phyloP scores from a whole-genome alignment of 2,329 filamentous ascomycete species.

The Tolypocladium tropicale region DNA sequence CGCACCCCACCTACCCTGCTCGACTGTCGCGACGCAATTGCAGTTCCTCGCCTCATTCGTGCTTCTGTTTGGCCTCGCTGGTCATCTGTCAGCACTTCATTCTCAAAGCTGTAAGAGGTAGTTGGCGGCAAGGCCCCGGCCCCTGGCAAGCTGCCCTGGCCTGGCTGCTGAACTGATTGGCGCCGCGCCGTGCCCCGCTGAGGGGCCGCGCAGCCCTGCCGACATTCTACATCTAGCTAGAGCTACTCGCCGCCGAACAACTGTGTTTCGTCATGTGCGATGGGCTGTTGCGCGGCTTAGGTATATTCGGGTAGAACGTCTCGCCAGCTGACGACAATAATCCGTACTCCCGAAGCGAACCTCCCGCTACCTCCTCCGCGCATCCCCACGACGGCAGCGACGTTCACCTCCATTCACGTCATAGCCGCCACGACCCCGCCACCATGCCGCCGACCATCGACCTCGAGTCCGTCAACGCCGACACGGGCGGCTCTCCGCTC shows the following conservation, averaged over 20 bases:
- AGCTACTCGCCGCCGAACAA: not conserved
- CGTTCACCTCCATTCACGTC: not conserved
- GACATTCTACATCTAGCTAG: not conserved
- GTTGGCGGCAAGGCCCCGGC: too few relatives aligned
- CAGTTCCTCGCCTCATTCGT: too few relatives aligned
- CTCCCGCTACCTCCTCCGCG: not conserved
- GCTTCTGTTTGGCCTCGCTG: too few relatives aligned
- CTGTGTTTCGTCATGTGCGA: not conserved
- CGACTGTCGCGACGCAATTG: too few relatives aligned
- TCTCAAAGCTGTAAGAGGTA: too few relatives aligned
- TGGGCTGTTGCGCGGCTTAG: not conserved
- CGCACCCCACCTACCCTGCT: too few relatives aligned
- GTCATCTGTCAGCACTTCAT: too few relatives aligned
- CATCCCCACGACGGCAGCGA: not conserved
- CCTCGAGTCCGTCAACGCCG: not conserved
- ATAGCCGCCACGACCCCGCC: not conserved
- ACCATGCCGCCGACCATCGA: not conserved
- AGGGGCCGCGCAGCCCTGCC: not conserved
- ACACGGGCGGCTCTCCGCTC: not conserved
- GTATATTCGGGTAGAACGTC: not conserved
- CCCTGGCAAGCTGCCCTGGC: too few relatives aligned
- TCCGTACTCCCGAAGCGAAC: not conserved
- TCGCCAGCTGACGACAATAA: not conserved
- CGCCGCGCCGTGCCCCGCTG: not conserved
- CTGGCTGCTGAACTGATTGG: not conserved